Evolutionary conservation across 1,139 yeast species (phyloP).

Genomic region (Casaregolazyma lundiana): DNA sequence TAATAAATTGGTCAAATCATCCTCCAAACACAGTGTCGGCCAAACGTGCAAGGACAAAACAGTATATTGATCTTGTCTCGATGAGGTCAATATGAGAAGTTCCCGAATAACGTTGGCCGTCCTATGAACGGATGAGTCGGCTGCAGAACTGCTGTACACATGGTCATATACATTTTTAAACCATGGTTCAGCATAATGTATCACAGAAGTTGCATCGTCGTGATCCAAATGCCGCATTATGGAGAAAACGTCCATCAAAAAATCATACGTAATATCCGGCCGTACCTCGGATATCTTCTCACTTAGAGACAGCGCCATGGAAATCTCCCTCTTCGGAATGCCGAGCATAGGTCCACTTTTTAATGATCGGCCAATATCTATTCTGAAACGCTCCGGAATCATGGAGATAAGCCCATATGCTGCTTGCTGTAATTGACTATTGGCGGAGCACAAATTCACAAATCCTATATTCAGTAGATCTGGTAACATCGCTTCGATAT

Average conservation of each 20-base stretch:
- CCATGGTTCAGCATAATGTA: conserved; percentile 71
- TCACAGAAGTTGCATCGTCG: conserved; percentile 40
- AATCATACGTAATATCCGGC: conserved; percentile 60
- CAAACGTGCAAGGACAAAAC: conserved; percentile 62
- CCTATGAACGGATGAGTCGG: conserved; percentile 50
- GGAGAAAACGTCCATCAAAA: conserved; percentile 56
- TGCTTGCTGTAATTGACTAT: conserved; percentile 56
- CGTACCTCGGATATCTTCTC: conserved; percentile 50
- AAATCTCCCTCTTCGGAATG: conserved; percentile 68
- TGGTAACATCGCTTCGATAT: conserved; percentile 26
- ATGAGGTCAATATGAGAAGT: conserved; percentile 54
- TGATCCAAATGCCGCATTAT: conserved; percentile 44
- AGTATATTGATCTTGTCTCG: conserved; percentile 39
- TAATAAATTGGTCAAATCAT: conserved; percentile 51
- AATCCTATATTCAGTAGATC: conserved; percentile 56
- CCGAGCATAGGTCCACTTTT: conserved; percentile 57
- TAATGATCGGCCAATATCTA: conserved; percentile 58
- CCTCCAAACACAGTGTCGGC: conserved; percentile 62
- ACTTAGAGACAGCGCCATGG: conserved; percentile 59
- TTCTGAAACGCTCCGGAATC: conserved; percentile 53
- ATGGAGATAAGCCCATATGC: conserved; percentile 65
- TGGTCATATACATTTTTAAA: conserved; percentile 59
- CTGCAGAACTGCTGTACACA: conserved; percentile 46
- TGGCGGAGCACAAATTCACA: conserved; percentile 59
- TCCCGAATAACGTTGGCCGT: conserved; percentile 60